Percentiles rank a stretch among this genome's conserved stretches.
These are phyloP conservation scores for Pistacia integerrima DNA, from an alignment of 345 rosid species.

Conservation along the genomic window DNA sequence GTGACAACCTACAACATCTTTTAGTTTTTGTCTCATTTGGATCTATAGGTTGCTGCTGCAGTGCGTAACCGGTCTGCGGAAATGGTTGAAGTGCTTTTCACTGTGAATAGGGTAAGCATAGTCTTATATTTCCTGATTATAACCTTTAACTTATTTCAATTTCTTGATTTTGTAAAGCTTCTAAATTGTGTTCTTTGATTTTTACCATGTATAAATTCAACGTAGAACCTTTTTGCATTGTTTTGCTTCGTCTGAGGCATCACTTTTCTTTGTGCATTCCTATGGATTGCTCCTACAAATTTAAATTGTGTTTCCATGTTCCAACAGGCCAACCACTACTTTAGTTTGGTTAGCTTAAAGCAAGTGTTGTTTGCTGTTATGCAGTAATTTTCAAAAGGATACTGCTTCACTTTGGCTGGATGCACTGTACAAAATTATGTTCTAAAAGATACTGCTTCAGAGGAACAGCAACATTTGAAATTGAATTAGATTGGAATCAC, in stretches of 20 bases:
- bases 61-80: slow-evolving; percentile 64
- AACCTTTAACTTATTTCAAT: background rate
- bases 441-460: background rate
- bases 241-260: background rate
- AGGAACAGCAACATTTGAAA: background rate
- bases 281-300: background rate
- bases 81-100: slow-evolving; percentile 77
- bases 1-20: background rate
- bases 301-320: background rate
- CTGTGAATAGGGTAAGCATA: slow-evolving; percentile 67
- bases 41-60: slow-evolving; percentile 57
- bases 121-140: slow-evolving; percentile 5
- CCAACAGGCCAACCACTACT: too few relatives aligned
- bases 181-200: background rate
- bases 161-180: slow-evolving; percentile 4
- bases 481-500: background rate
- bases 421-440: background rate
- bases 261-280: background rate
- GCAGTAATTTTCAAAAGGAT: background rate
- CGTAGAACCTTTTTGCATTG: too few relatives aligned
- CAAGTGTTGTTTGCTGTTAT: too few relatives aligned
- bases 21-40: slow-evolving; percentile 21
- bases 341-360: too few relatives aligned
- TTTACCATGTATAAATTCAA: background rate
- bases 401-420: background rate